Evolutionary conservation across 2,329 filamentous ascomycete genomes (phyloP).

Genomic region (Penicillium sp.): DNA sequence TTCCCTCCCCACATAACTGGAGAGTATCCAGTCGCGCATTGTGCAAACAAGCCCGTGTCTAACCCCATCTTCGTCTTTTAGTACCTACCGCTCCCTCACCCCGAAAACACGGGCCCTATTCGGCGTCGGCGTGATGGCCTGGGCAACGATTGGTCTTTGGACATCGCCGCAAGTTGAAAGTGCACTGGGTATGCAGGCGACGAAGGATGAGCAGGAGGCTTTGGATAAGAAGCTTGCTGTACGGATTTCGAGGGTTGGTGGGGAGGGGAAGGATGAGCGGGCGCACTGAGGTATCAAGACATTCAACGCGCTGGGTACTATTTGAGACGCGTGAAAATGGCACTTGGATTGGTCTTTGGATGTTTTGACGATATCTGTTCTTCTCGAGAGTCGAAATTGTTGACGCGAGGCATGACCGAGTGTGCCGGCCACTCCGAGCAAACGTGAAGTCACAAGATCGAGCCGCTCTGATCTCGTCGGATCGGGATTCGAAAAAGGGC

Average conservation of each 20-base stretch:
- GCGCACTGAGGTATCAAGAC: conserved; percentile 17
- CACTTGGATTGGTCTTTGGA: background rate
- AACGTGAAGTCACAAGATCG: background rate
- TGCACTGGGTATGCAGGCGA: conserved; percentile 73
- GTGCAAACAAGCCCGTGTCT: background rate
- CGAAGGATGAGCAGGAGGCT: conserved; percentile 73
- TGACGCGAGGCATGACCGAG: background rate
- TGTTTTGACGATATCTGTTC: too few relatives aligned
- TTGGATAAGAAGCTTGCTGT: conserved; percentile 57
- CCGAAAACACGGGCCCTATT: conserved; percentile 73
- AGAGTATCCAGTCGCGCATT: too few relatives aligned
- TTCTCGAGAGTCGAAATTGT: too few relatives aligned
- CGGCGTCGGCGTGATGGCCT: conserved; percentile 76
- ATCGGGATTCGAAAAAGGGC: conserved; percentile 7
- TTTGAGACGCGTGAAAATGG: background rate
- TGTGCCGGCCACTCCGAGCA: background rate
- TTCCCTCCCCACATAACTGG: too few relatives aligned
- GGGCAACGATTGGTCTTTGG: conserved; percentile 76
- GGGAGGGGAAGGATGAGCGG: conserved; percentile 33
- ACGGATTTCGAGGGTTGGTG: conserved; percentile 39
- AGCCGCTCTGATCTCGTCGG: background rate
- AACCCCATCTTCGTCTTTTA: conserved; percentile 37
- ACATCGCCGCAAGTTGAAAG: conserved; percentile 75
- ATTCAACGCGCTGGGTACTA: background rate
- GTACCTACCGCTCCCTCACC: conserved; percentile 73